Percentiles rank a stretch among this genome's conserved stretches.
Conservation (phyloP, 2,329 filamentous ascomycete species). For the Aspergillus awamori region DNA sequence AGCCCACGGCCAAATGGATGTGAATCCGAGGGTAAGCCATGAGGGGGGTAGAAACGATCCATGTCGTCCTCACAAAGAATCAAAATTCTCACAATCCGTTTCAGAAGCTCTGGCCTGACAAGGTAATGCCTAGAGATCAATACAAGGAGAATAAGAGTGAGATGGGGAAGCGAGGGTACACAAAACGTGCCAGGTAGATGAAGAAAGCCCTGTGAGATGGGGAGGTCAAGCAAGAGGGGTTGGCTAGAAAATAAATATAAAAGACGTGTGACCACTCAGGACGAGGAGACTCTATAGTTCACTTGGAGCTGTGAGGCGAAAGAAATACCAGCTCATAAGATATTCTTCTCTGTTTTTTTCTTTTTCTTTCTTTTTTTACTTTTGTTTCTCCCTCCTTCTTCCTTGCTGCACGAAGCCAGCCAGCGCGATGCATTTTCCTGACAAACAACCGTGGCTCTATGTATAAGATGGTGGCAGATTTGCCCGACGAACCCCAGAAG, state of each 20-base stretch:
- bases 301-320: slow-evolving; percentile 25
- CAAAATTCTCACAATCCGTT: slow-evolving; percentile 4
- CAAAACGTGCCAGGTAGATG: neutral
- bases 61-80: slow-evolving; percentile 21
- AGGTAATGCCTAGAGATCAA: neutral
- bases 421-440: neutral
- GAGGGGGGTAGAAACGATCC: slow-evolving; percentile 26
- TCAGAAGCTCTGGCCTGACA: neutral
- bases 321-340: slow-evolving; percentile 18
- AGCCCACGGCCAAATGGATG: slow-evolving; percentile 28
- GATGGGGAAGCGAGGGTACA: slow-evolving; percentile 2
- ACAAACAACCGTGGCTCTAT: neutral
- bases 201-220: neutral
- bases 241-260: slow-evolving; percentile 11
- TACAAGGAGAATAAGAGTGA: neutral
- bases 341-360: neutral
- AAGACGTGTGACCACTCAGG: slow-evolving; percentile 25
- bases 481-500: slow-evolving; percentile 11
- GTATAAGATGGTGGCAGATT: neutral
- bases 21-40: slow-evolving; percentile 24
- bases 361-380: slow-evolving; percentile 1
- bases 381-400: neutral
- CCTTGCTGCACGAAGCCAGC: neutral
- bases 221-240: slow-evolving; percentile 8
- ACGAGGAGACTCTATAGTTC: slow-evolving; percentile 6